Conservation (phyloP, 2,329 filamentous ascomycete genomes). For the Onygenales sp. region DNA sequence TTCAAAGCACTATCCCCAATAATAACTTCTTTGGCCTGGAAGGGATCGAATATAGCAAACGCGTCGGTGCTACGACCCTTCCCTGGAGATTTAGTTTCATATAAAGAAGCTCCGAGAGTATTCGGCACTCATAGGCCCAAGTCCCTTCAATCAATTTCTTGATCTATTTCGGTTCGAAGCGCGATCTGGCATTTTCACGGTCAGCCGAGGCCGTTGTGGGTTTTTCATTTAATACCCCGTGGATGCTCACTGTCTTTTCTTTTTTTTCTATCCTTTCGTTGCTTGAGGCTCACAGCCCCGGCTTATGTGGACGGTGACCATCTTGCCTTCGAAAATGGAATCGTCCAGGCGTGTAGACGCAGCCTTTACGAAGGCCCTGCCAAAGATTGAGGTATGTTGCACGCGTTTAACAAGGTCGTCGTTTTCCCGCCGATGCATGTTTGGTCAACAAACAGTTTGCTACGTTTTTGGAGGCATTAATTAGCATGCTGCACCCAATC, state of each 20-base stretch:
- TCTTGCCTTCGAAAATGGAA: conserved; percentile 14
- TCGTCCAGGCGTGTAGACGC: conserved; percentile 18
- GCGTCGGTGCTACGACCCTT: background rate
- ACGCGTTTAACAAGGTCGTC: background rate
- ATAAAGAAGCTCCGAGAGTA: background rate
- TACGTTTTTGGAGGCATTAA: too few relatives aligned
- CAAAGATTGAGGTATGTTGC: conserved; percentile 27
- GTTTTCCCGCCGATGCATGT: too few relatives aligned
- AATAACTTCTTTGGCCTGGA: too few relatives aligned
- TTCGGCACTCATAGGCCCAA: too few relatives aligned
- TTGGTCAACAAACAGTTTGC: too few relatives aligned
- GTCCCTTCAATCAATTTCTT: too few relatives aligned
- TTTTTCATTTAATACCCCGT: background rate
- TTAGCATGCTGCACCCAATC: background rate
- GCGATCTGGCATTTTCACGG: too few relatives aligned
- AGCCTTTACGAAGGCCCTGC: conserved; percentile 23
- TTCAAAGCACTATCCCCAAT: too few relatives aligned
- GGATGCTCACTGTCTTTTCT: background rate
- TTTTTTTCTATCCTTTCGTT: background rate
- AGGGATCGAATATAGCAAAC: too few relatives aligned
- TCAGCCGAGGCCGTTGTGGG: too few relatives aligned
- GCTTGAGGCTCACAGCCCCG: background rate
- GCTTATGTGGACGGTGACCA: background rate
- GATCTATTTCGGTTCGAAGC: too few relatives aligned
- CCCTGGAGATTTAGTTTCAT: background rate